Conservation (phyloP, 2,329 filamentous ascomycete genomes). For the Emericellopsis atlantica region DNA sequence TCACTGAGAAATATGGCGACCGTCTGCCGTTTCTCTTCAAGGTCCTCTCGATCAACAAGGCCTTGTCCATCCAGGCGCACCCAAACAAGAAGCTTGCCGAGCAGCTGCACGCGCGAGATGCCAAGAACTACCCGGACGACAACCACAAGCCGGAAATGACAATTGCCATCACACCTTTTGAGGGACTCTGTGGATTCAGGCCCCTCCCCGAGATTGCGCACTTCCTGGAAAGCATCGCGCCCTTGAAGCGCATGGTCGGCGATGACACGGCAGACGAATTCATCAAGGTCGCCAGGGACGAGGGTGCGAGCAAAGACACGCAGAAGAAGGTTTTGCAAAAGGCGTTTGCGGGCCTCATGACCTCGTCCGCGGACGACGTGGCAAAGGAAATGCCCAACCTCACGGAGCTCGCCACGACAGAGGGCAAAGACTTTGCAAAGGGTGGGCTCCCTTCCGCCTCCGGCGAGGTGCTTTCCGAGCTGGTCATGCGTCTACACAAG, state of each 20-base stretch:
- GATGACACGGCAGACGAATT: conserved; percentile 48
- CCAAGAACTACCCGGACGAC: conserved; percentile 95
- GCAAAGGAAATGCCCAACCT: conserved; percentile 50
- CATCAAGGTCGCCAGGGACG: conserved; percentile 30
- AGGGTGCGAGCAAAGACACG: conserved; percentile 29
- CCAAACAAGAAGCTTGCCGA: conserved; percentile 89
- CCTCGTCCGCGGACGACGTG: conserved; percentile 49
- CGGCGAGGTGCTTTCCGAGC: conserved; percentile 59
- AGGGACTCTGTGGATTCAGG: conserved; percentile 90
- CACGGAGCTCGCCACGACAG: conserved; percentile 54
- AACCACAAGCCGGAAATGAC: conserved; percentile 99
- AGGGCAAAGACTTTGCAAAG: conserved; percentile 62
- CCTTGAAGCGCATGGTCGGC: conserved; percentile 55
- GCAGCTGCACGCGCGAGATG: conserved; percentile 70
- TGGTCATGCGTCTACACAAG: conserved; percentile 64
- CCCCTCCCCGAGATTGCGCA: conserved; percentile 77
- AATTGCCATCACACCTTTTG: conserved; percentile 91
- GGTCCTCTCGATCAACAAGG: conserved; percentile 90
- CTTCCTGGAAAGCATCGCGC: conserved; percentile 50
- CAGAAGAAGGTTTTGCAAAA: conserved; percentile 72
- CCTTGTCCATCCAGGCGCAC: conserved; percentile 92
- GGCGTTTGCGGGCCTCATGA: conserved; percentile 72
- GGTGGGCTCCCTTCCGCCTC: conserved; percentile 55
- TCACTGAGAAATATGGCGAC: conserved; percentile 62
- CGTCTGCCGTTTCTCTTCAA: conserved; percentile 97